phyloP scores from a whole-genome alignment of 176 grass and related monocot species.

The Juncus effusus region DNA sequence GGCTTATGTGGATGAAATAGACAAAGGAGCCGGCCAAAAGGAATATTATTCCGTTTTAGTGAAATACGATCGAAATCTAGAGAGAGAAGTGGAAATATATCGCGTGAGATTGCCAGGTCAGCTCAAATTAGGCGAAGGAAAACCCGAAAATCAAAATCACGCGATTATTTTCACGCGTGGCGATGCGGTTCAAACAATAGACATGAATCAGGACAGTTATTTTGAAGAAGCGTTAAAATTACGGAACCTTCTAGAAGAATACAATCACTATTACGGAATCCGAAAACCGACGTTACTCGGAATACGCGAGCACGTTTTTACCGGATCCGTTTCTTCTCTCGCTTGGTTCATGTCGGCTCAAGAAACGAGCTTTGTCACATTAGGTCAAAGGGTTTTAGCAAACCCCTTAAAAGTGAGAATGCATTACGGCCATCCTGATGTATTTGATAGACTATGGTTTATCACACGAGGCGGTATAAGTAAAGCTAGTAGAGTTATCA shows the following conservation, averaged over 20 bases:
- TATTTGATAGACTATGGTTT: constrained; percentile 97
- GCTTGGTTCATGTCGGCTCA: constrained; percentile 99
- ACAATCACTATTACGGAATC: constrained; percentile 66
- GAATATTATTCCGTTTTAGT: constrained; percentile 84
- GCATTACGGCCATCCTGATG: constrained; percentile 97
- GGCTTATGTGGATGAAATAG: constrained; percentile 81
- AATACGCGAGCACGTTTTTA: constrained; percentile 91
- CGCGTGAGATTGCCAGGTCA: constrained; percentile 71
- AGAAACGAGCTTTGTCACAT: constrained; percentile 91
- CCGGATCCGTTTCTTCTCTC: constrained; percentile 89
- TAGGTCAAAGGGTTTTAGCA: constrained; percentile 85
- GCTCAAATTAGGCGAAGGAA: constrained; percentile 86
- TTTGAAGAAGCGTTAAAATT: constrained; percentile 96
- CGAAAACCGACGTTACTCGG: constrained; percentile 89
- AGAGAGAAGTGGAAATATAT: constrained; percentile 87
- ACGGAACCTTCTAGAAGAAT: constrained; percentile 86
- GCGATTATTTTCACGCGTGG: constrained; percentile 96
- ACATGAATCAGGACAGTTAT: constrained; percentile 95
- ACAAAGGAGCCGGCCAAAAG: constrained; percentile 33
- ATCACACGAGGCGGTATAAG: constrained; percentile 81
- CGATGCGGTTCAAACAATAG: constrained; percentile 85
- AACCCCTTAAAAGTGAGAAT: constrained; percentile 91
- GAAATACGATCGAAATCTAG: constrained; percentile 70
- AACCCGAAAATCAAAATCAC: constrained; percentile 92
- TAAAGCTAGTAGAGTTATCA: constrained; percentile 80